phyloP scores from a whole-genome alignment of 2,329 filamentous ascomycete genomes.

The Chaetomium sp. region DNA sequence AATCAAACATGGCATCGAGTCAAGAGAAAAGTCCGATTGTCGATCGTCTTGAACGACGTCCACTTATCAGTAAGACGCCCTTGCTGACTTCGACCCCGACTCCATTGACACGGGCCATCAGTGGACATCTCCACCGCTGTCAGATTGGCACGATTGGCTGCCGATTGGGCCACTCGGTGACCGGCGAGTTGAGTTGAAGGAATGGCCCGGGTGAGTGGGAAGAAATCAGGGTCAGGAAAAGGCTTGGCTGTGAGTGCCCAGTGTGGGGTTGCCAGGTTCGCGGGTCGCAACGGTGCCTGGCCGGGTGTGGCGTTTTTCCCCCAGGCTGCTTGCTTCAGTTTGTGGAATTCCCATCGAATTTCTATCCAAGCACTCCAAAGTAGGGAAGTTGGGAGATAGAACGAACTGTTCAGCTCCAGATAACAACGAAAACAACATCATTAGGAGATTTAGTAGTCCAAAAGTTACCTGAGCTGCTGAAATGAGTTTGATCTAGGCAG shows the following conservation, averaged over 20 bases:
- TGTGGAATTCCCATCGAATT: neutral
- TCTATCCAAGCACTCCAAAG: too few relatives aligned
- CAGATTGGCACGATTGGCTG: conserved; percentile 4
- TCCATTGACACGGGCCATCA: conserved; percentile 10
- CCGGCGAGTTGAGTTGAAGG: conserved; percentile 1
- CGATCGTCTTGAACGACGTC: neutral
- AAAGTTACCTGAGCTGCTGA: neutral
- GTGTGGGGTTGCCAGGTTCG: neutral
- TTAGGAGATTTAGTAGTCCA: too few relatives aligned
- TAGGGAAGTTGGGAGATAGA: too few relatives aligned
- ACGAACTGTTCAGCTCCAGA: too few relatives aligned
- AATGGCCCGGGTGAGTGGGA: neutral
- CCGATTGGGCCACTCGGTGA: neutral
- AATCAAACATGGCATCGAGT: neutral
- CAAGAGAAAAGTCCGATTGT: neutral
- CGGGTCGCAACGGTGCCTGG: conserved; percentile 1
- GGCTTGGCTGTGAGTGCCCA: neutral
- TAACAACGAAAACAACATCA: too few relatives aligned
- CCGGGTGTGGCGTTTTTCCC: neutral
- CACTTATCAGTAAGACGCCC: conserved; percentile 15
- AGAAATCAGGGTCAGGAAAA: neutral
- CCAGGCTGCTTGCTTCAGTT: neutral
- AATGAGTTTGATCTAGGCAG: neutral
- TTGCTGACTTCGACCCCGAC: neutral
- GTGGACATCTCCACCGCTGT: neutral